These are phyloP conservation scores for Wickerhamiella hasegawae DNA, from an alignment of 805 yeast species.

Conservation along the genomic window DNA sequence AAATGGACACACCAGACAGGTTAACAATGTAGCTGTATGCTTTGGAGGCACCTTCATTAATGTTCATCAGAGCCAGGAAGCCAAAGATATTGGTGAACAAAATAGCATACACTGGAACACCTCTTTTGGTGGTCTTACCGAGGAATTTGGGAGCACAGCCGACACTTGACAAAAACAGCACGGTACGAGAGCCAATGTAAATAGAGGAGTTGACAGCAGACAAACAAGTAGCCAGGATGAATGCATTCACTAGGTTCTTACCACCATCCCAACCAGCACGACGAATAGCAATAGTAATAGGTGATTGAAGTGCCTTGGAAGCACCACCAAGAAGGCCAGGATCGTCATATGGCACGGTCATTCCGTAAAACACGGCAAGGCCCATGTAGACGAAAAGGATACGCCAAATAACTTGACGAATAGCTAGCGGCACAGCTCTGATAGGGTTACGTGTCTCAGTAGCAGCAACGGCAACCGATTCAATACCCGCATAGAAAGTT, in stretches of 20 bases:
- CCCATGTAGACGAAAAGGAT: constrained; percentile 42
- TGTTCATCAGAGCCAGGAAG: constrained; percentile 38
- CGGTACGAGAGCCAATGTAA: constrained; percentile 52
- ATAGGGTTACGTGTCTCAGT: constrained; percentile 48
- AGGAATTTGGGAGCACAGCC: constrained; percentile 45
- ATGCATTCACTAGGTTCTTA: constrained; percentile 41
- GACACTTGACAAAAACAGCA: constrained; percentile 46
- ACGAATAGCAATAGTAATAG: constrained; percentile 32
- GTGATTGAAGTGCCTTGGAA: constrained; percentile 34
- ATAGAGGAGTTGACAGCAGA: constrained; percentile 58
- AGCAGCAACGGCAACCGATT: constrained; percentile 46
- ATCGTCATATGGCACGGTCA: constrained; percentile 43
- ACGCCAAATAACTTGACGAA: constrained; percentile 40
- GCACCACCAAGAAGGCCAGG: constrained; percentile 26
- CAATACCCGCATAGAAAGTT: constrained; percentile 44
- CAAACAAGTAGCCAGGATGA: constrained; percentile 45
- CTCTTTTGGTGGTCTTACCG: constrained; percentile 34
- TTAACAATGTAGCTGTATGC: constrained; percentile 48
- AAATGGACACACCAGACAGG: constrained; percentile 50
- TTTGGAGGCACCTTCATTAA: constrained; percentile 40
- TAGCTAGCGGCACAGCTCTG: constrained; percentile 43
- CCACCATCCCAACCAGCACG: constrained; percentile 38
- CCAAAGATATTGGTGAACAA: constrained; percentile 34
- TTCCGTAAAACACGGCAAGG: constrained; percentile 40
- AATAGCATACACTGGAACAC: constrained; percentile 51